These are phyloP conservation scores for Saccharomycopsis crataegensis DNA, from an alignment of 1,139 yeast genomes.

Conservation along the genomic window DNA sequence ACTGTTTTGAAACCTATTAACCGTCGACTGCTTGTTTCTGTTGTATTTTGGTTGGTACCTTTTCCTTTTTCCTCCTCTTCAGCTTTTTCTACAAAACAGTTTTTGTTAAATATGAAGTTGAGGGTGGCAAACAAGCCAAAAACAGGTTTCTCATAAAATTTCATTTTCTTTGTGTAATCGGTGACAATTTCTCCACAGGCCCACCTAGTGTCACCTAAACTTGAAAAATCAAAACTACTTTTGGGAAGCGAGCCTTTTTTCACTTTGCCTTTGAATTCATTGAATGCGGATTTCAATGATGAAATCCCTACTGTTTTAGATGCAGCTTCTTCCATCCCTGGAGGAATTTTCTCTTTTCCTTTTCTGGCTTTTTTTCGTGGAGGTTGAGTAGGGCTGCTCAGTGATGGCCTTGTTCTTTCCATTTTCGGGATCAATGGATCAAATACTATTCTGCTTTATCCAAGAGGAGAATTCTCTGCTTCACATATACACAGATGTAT, in stretches of 20 bases:
- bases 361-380: no score
- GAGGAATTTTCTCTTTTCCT: no score
- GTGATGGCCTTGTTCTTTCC: no score
- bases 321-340: no score
- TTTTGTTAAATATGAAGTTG: not conserved
- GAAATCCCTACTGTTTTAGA: no score
- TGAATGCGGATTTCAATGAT: not conserved
- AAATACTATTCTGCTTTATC: no score
- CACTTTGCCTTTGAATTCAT: not conserved
- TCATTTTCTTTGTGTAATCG: not conserved
- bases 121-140: not conserved
- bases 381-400: no score
- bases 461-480: no score
- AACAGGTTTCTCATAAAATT: not conserved
- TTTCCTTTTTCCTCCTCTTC: no score
- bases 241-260: not conserved
- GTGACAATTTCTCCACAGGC: not conserved
- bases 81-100: not conserved
- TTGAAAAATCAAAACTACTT: not conserved
- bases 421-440: no score
- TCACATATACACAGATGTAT: no score
- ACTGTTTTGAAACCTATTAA: not conserved
- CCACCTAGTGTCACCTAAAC: not conserved
- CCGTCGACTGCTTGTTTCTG: not conserved
- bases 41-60: no score